Base-by-base conservation (phyloP, 1,284 basidiomycete genomes). In the Cutaneotrichosporon sp. region DNA sequence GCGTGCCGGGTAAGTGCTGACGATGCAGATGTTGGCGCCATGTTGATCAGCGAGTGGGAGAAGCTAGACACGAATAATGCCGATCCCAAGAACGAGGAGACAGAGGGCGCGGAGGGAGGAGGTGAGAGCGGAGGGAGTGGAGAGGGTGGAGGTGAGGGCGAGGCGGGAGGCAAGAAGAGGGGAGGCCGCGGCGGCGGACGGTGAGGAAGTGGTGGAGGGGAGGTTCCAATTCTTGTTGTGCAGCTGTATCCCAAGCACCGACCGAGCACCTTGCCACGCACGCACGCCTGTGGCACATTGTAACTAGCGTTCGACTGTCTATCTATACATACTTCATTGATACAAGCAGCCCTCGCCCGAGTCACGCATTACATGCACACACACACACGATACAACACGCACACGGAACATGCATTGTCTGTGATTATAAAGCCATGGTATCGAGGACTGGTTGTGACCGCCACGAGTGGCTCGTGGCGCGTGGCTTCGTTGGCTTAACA, bases 21-120 rank as follows among this genome's bases (percentile, higher is more conserved):
- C 46, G 24, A 24, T n/a, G 11, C 51, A 75, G 73, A 68, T n/a
- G 81, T 91, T 31, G 90, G 88, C 6, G 78, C 82, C 54, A 77
- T 76, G 62, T 72, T 96, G 44, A 64, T 94, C 53, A 82, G 84
- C 1, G 87, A 90, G 64, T 94, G 90, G 90, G 77, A 81, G 39
- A 72, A 63, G 38, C 66, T 60, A 22, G 62, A 65, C 9, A 45
- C 33, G 46, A n/a, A n/a, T n/a, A n/a, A n/a, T n/a, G 38, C 20
- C 6, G 33, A 27, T 3, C 17, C 44, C 8, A 37, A 25, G 6
- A 33, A 49, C 29, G 50, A 44, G 24, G 25, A 49, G 38, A 38
- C 26, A 19, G 34, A 20, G 43, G 42, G 26, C 14, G 47, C 31
- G 27, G 38, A 8, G 20, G 22, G 20, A 1, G 49, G 20, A 17